Conservation (phyloP, 2,329 filamentous ascomycete genomes). For the Aureobasidium melanogenum region DNA sequence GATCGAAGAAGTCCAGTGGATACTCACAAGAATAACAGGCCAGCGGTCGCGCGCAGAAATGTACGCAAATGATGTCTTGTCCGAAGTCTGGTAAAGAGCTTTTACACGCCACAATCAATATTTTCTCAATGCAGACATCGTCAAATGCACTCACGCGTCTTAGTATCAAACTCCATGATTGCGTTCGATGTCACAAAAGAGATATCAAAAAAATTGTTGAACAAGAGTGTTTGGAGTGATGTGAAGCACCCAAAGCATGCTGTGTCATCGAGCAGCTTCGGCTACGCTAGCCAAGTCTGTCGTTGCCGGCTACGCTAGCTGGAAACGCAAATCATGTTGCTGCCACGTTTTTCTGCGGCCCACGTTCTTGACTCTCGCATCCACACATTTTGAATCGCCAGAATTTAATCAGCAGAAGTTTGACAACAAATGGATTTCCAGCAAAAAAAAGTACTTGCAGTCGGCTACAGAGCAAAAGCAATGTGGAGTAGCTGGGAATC, state of each 20-base stretch:
- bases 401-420: background rate
- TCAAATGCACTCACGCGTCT: slow-evolving; percentile 51
- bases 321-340: background rate
- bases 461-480: background rate
- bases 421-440: background rate
- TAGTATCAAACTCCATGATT: slow-evolving; percentile 64
- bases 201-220: background rate
- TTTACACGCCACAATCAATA: slow-evolving; percentile 29
- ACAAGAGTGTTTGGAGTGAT: background rate
- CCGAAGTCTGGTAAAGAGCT: slow-evolving; percentile 72
- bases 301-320: background rate
- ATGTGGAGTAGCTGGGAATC: slow-evolving; percentile 10
- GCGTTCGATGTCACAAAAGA: background rate
- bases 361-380: background rate
- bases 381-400: background rate
- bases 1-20: background rate
- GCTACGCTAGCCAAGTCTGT: background rate
- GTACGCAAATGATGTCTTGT: slow-evolving; percentile 79
- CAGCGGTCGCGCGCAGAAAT: slow-evolving; percentile 78
- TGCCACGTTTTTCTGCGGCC: background rate
- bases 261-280: background rate
- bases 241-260: background rate
- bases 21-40: slow-evolving; percentile 79
- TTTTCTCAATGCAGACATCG: background rate
- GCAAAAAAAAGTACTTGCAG: background rate